A percentile compares a stretch with the other conserved stretches of the same genome.
phyloP scores from a whole-genome alignment of 2,329 filamentous ascomycete genomes.

The Aciculosporium take region DNA sequence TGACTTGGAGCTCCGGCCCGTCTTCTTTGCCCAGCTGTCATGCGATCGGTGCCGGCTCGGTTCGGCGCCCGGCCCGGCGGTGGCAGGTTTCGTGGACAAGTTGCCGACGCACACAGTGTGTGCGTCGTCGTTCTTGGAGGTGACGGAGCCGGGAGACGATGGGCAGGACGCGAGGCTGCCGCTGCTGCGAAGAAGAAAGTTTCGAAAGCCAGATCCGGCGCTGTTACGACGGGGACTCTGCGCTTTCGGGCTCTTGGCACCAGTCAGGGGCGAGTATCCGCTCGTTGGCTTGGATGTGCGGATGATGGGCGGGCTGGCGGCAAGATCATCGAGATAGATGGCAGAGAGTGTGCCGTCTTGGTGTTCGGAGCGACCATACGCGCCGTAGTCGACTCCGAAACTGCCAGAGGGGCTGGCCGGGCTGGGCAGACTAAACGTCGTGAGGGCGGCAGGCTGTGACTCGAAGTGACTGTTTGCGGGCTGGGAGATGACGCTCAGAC shows the following conservation, averaged over 20 bases:
- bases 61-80: slow-evolving; percentile 30
- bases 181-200: slow-evolving; percentile 44
- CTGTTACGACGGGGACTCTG: slow-evolving; percentile 37
- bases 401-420: slow-evolving; percentile 29
- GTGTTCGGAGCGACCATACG: slow-evolving; percentile 39
- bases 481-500: slow-evolving; percentile 50
- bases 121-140: slow-evolving; percentile 41
- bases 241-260: slow-evolving; percentile 34
- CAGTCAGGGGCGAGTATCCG: slow-evolving; percentile 58
- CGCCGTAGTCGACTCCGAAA: slow-evolving; percentile 62
- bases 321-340: slow-evolving; percentile 41
- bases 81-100: slow-evolving; percentile 44
- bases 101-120: slow-evolving; percentile 53
- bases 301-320: slow-evolving; percentile 55
- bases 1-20: slow-evolving; percentile 37
- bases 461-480: slow-evolving; percentile 60
- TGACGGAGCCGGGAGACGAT: slow-evolving; percentile 42
- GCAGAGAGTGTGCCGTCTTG: slow-evolving; percentile 33
- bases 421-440: slow-evolving; percentile 25
- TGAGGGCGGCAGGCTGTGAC: slow-evolving; percentile 30
- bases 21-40: slow-evolving; percentile 49
- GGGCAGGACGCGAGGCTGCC: slow-evolving; percentile 34
- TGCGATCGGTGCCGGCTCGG: slow-evolving; percentile 38
- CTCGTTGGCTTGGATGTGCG: slow-evolving; percentile 72
- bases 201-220: slow-evolving; percentile 37